Evolutionary conservation across 2,329 filamentous ascomycete species (phyloP), one percentile per base, ranked within the genome.

Genomic region (Simplicillium aogashimaense): DNA sequence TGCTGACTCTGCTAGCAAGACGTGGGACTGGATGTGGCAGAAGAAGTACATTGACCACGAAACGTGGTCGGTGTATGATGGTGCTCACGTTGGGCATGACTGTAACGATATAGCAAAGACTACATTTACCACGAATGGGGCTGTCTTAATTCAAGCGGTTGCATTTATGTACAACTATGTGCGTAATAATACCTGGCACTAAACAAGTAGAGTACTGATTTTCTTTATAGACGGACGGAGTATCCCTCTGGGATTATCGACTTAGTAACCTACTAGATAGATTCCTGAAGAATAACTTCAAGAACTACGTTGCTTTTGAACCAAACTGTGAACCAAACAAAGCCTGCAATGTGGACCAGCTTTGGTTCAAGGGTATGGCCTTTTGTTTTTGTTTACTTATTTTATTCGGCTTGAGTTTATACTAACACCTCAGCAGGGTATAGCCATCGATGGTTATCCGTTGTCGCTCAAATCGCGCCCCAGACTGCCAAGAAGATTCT

Each of bases 141-240:
- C 72, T n/a, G 64, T 76, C 5, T 75, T 71, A 42, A 51, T 78
- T 3, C 63, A 71, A 20, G 78, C 77, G 3, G 70, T 72, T 1
- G 78, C 78, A 4, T 71, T 72, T 50, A 76, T 83, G 75, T 83
- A 78, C 54, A 81, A 81, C 49, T 66, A 59, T 35, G 67, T 70
- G 51, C 49, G 66, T 57, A 6, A 18, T n/a, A 9, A 7, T 35
- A 8, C n/a, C 13, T 10, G n/a, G n/a, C 20, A 20, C 10, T 9
- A 16, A 11, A 9, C 12, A 8, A 9, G 33, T 13, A 35, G 8
- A 16, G 8, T 11, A 15, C 10, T 9, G 14, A 11, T 13, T 25
- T 14, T 29, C 14, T 25, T 13, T 7, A 13, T 17, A 12, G 41
- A 50, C 33, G 52, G 36, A 35, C 12, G 10, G 8, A 13, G 5